Base-by-base conservation (phyloP, 2,329 filamentous ascomycete genomes). In the Paracamarosporium sp. region DNA sequence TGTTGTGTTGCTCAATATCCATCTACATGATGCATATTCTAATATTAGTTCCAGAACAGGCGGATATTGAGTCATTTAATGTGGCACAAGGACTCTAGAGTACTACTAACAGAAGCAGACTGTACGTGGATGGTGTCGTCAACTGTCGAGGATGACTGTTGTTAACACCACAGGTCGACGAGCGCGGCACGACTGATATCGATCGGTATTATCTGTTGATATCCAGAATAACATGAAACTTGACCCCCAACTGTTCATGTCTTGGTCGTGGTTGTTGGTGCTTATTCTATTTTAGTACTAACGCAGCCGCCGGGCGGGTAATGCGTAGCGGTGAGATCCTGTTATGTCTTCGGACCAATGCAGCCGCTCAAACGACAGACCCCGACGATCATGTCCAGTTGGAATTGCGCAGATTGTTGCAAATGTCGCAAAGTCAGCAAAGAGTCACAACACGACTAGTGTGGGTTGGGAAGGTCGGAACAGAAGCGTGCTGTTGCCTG, bases 401-500 rank as follows among this genome's bases (percentile, higher is more conserved):
- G 8, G n/a, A 30, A 6, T 17, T 30, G 24, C 22, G 24, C 12
- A 45, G 17, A n/a, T n/a, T 45, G 13, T 30, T 45, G 4, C 25
- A 30, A 25, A 45, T 27, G 38, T 13, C 4, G 17, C 17, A 43
- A 15, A 43, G 41, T 27, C n/a, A 28, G 22, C 13, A 22, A 17
- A 27, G 24, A 31, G 17, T 51, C 35, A 41, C 12, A 17, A 5
- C 8, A 5, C 11, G 9, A 12, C 35, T 51, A 41, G 27, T 9
- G 30, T 25, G n/a, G 3, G 13, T 41, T 31, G 9, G n/a, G 48
- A 30, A 51, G 48, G 35, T 51, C 48, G 48, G 35, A 41, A n/a
- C 41, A 17, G 20, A 51, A 50, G 56, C 20, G 43, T 31, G 4
- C 27, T 60, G 22, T 52, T 60, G n/a, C 56, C 60, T 13, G 44